Percentiles rank a stretch among this genome's conserved stretches.
phyloP scores from a whole-genome alignment of 257 asterid species.

The Penstemon barbatus region DNA sequence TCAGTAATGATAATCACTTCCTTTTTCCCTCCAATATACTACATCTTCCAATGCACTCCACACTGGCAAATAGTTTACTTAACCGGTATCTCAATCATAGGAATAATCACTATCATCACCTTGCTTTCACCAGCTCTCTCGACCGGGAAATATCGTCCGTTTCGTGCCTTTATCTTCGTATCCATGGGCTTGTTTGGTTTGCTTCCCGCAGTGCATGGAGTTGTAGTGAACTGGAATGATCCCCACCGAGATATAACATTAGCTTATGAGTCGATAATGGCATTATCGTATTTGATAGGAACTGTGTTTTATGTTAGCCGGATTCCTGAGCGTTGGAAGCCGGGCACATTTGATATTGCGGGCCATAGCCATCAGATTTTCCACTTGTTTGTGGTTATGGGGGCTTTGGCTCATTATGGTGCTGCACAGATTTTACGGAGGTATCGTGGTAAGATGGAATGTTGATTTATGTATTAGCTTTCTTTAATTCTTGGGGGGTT shows the following conservation, averaged over 20 bases:
- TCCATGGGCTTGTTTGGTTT: conserved; percentile 90
- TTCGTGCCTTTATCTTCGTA: conserved; percentile 70
- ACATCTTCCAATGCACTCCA: conserved; percentile 83
- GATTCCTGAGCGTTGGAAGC: conserved; percentile 84
- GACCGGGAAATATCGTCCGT: conserved; percentile 53
- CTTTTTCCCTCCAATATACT: conserved; percentile 92
- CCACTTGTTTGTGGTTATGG: conserved; percentile 82
- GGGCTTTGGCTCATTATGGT: conserved; percentile 94
- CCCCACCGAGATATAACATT: conserved; percentile 63
- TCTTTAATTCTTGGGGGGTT: too few relatives aligned
- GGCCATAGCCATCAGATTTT: conserved; percentile 98
- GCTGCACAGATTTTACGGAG: conserved; percentile 74
- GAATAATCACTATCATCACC: conserved; percentile 58
- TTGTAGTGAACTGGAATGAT: conserved; percentile 63
- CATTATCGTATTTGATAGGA: conserved; percentile 64
- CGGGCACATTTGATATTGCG: conserved; percentile 87
- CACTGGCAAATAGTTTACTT: conserved; percentile 82
- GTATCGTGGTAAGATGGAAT: conserved; percentile 50
- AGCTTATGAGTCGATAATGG: conserved; percentile 75
- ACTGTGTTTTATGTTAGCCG: conserved; percentile 66
- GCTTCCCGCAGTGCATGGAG: conserved; percentile 70
- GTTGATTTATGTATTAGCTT: conserved; percentile 24
- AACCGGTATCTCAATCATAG: conserved; percentile 65
- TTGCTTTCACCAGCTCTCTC: conserved; percentile 72
- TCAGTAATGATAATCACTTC: conserved; percentile 95